phyloP scores from a whole-genome alignment of 1,139 yeast species.

The Pichia inconspicua region DNA sequence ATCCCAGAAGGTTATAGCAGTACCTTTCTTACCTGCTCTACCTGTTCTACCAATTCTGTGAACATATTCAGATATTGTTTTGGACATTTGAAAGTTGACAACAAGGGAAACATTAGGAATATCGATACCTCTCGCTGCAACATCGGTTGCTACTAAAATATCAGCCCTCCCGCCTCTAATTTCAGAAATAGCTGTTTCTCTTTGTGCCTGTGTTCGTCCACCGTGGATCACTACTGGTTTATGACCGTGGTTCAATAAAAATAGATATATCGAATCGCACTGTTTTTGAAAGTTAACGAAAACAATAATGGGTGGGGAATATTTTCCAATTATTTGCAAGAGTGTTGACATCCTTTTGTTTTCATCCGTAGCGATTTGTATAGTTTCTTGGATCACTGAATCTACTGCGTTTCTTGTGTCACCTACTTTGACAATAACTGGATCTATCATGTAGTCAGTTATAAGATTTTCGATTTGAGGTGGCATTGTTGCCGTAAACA shows the following conservation, averaged over 20 bases:
- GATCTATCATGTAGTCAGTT: conserved; percentile 48
- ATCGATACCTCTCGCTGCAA: conserved; percentile 96
- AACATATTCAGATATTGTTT: conserved; percentile 70
- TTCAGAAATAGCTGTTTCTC: conserved; percentile 68
- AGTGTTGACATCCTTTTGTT: conserved; percentile 31
- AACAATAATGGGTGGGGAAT: conserved; percentile 57
- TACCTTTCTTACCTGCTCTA: conserved; percentile 79
- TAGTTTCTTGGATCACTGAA: conserved; percentile 62
- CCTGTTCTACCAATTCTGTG: conserved; percentile 97
- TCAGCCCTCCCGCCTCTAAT: conserved; percentile 56
- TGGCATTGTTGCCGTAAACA: conserved; percentile 95
- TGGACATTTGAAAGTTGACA: conserved; percentile 77
- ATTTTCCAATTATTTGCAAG: conserved; percentile 29
- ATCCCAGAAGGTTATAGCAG: conserved; percentile 62
- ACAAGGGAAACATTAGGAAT: conserved; percentile 80
- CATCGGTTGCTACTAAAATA: conserved; percentile 83
- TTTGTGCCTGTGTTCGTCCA: conserved; percentile 74
- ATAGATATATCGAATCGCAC: conserved; percentile 57
- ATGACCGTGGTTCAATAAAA: conserved; percentile 39
- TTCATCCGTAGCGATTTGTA: conserved; percentile 37
- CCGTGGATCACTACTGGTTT: conserved; percentile 70
- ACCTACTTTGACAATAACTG: conserved; percentile 63
- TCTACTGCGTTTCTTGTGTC: conserved; percentile 56
- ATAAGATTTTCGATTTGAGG: conserved; percentile 63
- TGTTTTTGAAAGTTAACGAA: conserved; percentile 73